Base-by-base conservation (phyloP, 2,329 filamentous ascomycete species). In the Pseudogymnoascus sp. region DNA sequence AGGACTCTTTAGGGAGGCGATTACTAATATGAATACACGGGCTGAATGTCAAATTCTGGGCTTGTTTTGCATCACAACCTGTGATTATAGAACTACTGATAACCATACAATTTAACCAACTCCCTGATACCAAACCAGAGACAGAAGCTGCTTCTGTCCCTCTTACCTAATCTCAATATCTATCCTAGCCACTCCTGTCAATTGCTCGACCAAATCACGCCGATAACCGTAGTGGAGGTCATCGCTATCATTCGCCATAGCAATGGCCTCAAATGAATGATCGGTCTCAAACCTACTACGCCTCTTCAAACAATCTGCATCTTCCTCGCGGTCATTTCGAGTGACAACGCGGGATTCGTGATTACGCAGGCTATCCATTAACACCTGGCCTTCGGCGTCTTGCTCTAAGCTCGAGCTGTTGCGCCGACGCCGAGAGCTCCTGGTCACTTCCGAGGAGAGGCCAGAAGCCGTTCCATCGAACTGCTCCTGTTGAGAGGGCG, bases 171-270 rank as follows among this genome's bases (percentile, higher is more conserved):
- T 72, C 67, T 77, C 75, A 67, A 78, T 68, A 63, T 77, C 74
- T 59, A 79, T 70, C 66, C 75, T 72, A 31, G 73, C 70, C 62
- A 77, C 72, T 9, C 74, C 74, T n/a, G 68, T 72, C 21, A 74
- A 61, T 60, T 76, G 72, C 64, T 75, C 75, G 12, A 76, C 72
- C 42, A 76, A 63, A 64, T 74, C 49, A 56, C 49, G 49, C 9
- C 28, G 25, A 34, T 56, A 34, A 34, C 49, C 49, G 11, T 56
- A 56, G 16, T 56, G 49, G 28, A 4, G n/a, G 28, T 5, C 49
- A 21, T 34, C 28, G 28, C 16, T n/a, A 43, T 56, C 16, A 34
- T 59, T 62, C 11, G 42, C 64, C 43, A 64, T 61, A 9, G 37
- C 38, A 25, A 65, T 36, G 21, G 36, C 21, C 23, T 66, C 66